Conservation (phyloP, 345 rosid genomes). For the Gossypium sturtianum region DNA sequence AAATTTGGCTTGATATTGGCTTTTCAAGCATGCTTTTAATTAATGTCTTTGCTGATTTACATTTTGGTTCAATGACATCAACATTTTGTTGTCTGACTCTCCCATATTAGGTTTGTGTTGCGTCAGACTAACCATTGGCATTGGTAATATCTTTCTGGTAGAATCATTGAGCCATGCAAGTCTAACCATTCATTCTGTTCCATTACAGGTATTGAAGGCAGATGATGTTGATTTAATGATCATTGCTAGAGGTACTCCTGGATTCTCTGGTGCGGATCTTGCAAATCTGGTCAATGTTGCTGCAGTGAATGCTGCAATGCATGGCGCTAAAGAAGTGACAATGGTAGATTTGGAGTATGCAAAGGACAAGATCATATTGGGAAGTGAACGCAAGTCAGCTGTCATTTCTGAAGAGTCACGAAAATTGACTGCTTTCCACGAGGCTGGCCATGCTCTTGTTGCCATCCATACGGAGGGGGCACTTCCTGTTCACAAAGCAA, state of each 20-base stretch:
- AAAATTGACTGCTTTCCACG: constrained; percentile 81
- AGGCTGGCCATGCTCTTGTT: constrained; percentile 97
- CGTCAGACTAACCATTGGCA: too few species aligned
- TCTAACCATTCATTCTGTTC: constrained; percentile 10
- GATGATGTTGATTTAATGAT: constrained; percentile 93
- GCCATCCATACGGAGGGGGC: constrained; percentile 90
- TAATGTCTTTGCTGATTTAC: not conserved
- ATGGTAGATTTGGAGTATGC: constrained; percentile 91
- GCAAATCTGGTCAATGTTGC: constrained; percentile 86
- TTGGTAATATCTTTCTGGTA: not conserved
- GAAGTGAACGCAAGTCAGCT: constrained; percentile 93
- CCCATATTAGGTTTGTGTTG: not conserved
- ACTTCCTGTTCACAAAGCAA: constrained; percentile 92
- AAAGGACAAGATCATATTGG: constrained; percentile 96
- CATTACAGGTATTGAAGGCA: constrained; percentile 67
- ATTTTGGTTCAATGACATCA: not conserved
- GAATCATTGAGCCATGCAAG: not conserved
- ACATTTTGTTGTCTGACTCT: not conserved
- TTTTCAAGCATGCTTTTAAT: not conserved
- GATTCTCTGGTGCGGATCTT: constrained; percentile 96
- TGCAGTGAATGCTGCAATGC: constrained; percentile 96
- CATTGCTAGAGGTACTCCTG: constrained; percentile 95
- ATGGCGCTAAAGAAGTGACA: constrained; percentile 80
- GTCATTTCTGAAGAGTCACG: constrained; percentile 81
- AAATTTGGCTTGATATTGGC: not conserved